These are phyloP conservation scores for Globisporangium cylindrosporum DNA, from an alignment of 352 stramenopile species.

Conservation along the genomic window DNA sequence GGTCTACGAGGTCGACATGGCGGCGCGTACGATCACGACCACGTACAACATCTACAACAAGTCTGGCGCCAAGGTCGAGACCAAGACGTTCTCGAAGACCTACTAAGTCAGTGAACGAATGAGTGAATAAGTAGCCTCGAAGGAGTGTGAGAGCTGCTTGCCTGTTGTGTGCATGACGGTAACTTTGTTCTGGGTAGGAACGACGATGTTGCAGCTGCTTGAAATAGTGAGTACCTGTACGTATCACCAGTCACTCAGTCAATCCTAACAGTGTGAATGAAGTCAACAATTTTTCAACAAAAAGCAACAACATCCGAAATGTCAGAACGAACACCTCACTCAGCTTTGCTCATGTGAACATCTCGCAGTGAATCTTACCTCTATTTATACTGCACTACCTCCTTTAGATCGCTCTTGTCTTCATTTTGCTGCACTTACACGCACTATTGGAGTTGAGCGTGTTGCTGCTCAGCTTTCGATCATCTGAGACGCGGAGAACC, in stretches of 20 bases:
- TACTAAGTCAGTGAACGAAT: slow-evolving; percentile 10
- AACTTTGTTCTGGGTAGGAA: background rate
- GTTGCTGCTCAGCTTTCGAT: background rate
- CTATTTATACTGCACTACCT: background rate
- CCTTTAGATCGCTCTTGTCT: background rate
- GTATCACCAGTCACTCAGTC: background rate
- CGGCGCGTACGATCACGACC: slow-evolving; percentile 24
- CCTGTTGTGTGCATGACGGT: background rate
- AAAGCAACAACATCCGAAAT: background rate
- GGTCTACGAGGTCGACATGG: slow-evolving; percentile 30
- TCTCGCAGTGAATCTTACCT: background rate
- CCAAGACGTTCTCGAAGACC: slow-evolving; percentile 23
- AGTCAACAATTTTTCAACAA: background rate
- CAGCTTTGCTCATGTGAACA: background rate
- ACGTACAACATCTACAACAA: slow-evolving; percentile 39
- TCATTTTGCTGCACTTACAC: background rate
- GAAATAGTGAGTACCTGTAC: background rate
- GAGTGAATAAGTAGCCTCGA: background rate
- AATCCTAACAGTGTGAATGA: background rate
- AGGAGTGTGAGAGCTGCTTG: background rate
- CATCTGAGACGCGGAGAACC: background rate
- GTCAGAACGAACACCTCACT: background rate
- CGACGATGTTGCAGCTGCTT: background rate
- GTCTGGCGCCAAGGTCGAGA: slow-evolving; percentile 27
- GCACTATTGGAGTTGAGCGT: background rate